Percentiles rank a stretch among this genome's conserved stretches.
These are phyloP conservation scores for Fraxinus dipetala DNA, from an alignment of 305 asterid genomes.

Conservation along the genomic window DNA sequence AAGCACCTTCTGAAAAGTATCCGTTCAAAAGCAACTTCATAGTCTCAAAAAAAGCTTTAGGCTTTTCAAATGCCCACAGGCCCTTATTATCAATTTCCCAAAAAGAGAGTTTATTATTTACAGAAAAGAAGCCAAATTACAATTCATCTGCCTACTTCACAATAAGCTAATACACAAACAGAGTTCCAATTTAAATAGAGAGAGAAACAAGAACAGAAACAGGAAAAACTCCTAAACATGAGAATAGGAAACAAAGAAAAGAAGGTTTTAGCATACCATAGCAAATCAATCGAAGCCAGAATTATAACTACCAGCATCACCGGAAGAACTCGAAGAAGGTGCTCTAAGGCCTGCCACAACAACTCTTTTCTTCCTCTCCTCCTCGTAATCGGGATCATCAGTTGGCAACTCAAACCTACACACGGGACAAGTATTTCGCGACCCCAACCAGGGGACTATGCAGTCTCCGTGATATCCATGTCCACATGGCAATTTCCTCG, in stretches of 20 bases:
- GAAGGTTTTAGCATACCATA: constrained; percentile 28
- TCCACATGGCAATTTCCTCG: constrained; percentile 76
- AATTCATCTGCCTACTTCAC: constrained; percentile 20
- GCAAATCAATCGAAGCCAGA: constrained; percentile 27
- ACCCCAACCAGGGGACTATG: constrained; percentile 73
- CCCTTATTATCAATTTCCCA: constrained; percentile 19
- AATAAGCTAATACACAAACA: constrained; percentile 27
- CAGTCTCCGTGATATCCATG: constrained; percentile 86
- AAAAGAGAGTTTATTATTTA: constrained; percentile 32
- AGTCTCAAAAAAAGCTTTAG: neutral
- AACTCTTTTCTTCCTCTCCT: constrained; percentile 65
- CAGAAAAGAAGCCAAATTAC: constrained; percentile 33
- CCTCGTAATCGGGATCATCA: constrained; percentile 86
- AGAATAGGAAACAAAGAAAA: neutral
- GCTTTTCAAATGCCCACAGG: neutral
- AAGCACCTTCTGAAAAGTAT: too few species aligned
- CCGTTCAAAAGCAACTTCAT: too few species aligned
- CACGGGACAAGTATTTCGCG: constrained; percentile 82
- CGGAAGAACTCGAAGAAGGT: constrained; percentile 33
- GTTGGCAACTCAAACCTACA: constrained; percentile 93
- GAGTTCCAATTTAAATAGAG: constrained; percentile 21
- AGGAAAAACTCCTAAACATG: neutral
- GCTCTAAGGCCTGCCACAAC: constrained; percentile 31
- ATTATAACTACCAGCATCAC: neutral
- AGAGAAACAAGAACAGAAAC: neutral